Conservation (phyloP, 306 rosid genomes). For the Corylus americana region DNA sequence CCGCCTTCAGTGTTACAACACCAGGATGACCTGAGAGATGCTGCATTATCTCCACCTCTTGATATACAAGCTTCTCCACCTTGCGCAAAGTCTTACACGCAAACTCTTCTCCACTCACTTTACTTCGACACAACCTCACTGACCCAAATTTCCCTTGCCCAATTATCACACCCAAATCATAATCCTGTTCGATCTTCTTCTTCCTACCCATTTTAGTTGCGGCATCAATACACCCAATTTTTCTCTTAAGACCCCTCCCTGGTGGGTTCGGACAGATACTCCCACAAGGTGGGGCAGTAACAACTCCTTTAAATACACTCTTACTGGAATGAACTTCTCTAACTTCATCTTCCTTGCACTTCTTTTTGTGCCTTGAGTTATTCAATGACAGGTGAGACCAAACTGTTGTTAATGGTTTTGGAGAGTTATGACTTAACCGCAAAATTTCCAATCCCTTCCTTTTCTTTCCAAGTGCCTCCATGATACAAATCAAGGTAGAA, state of each 20-base stretch:
- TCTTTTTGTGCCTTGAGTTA: conserved; percentile 1
- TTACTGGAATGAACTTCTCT: neutral
- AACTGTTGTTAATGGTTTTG: neutral
- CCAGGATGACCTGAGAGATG: conserved; percentile 11
- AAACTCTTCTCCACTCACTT: conserved; percentile 7
- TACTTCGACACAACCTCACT: conserved; percentile 5
- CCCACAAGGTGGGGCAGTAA: conserved; percentile 16
- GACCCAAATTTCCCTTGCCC: conserved; percentile 15
- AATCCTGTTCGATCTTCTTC: conserved; percentile 9
- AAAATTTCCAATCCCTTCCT: neutral
- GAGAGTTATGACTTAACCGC: neutral
- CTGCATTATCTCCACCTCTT: conserved; percentile 17
- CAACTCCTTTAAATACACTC: neutral
- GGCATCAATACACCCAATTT: neutral
- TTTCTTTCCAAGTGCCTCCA: conserved; percentile 12
- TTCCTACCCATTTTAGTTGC: conserved; percentile 13
- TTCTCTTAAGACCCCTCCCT: conserved; percentile 10
- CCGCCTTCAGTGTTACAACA: conserved; percentile 1
- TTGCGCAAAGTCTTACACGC: conserved; percentile 3
- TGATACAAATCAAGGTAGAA: neutral
- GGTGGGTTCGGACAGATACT: neutral
- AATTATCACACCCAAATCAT: conserved; percentile 6
- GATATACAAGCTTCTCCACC: conserved; percentile 4
- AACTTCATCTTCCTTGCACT: conserved; percentile 13
- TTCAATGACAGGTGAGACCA: conserved; percentile 1